Conservation (phyloP, 2,329 filamentous ascomycete genomes). For the Fusarium duplospermum region DNA sequence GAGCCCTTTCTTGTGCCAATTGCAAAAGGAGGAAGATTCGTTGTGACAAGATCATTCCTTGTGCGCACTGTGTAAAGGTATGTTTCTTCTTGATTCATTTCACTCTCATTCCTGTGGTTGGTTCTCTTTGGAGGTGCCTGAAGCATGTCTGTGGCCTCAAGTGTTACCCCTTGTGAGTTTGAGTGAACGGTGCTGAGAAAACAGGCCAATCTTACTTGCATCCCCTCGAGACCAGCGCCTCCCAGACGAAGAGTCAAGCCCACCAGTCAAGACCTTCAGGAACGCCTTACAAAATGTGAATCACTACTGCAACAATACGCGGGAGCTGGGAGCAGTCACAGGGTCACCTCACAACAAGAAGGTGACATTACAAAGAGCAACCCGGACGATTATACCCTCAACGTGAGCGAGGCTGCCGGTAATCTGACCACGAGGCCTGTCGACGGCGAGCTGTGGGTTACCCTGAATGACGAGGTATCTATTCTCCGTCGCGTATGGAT, state of each 20-base stretch:
- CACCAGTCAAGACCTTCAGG: background rate
- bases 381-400: background rate
- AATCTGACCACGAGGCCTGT: background rate
- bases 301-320: background rate
- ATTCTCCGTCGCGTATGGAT: background rate
- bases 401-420: background rate
- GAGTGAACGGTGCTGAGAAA: background rate
- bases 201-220: background rate
- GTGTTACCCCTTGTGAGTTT: background rate
- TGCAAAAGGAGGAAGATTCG: conserved; percentile 1
- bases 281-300: background rate
- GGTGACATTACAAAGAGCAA: background rate
- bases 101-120: background rate
- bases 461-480: background rate
- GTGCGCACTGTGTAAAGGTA: conserved; percentile 3
- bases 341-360: background rate
- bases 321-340: background rate
- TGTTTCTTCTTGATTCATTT: background rate
- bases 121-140: background rate
- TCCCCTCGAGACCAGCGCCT: background rate
- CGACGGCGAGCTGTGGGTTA: background rate
- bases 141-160: background rate
- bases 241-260: background rate
- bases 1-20: conserved; percentile 1
- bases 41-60: background rate